Conservation (phyloP, 148 eudicot genomes). For the Rhododendron henanense region DNA sequence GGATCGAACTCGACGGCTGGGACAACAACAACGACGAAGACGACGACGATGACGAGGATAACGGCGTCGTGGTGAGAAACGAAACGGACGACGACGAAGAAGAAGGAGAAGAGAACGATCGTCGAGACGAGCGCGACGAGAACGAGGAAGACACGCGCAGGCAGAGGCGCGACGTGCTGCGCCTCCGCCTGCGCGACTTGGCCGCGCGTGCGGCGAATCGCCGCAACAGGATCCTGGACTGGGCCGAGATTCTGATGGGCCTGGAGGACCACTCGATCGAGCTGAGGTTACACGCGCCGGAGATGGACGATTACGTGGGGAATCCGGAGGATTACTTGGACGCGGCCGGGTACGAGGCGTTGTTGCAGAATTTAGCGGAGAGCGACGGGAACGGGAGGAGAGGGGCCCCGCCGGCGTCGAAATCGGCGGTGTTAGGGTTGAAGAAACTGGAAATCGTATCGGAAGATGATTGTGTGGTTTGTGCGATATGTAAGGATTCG, state of each 20-base stretch:
- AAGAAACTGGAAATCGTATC: slow-evolving; percentile 32
- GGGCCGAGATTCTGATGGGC: slow-evolving; percentile 89
- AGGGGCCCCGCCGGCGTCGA: slow-evolving; percentile 86
- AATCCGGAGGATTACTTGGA: slow-evolving; percentile 83
- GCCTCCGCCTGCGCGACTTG: slow-evolving; percentile 54
- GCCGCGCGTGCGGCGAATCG: slow-evolving; percentile 44
- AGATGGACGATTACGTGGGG: slow-evolving; percentile 48
- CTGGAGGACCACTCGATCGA: slow-evolving; percentile 78
- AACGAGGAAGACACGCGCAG: slow-evolving; percentile 36
- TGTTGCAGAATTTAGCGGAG: slow-evolving; percentile 76
- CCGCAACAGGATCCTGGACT: slow-evolving; percentile 62
- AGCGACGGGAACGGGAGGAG: slow-evolving; percentile 50
- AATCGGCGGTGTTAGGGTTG: slow-evolving; percentile 43
- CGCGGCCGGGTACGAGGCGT: slow-evolving; percentile 78
- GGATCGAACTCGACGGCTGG: slow-evolving; percentile 63
- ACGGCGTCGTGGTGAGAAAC: slow-evolving; percentile 23
- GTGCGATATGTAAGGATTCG: slow-evolving; percentile 72
- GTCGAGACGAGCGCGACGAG: slow-evolving; percentile 9
- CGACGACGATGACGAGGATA: slow-evolving; percentile 31
- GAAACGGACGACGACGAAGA: slow-evolving; percentile 31
- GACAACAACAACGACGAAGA: slow-evolving; percentile 28
- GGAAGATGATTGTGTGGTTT: slow-evolving; percentile 29
- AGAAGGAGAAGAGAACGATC: slow-evolving; percentile 27
- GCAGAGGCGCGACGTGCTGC: slow-evolving; percentile 48
- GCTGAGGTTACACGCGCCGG: slow-evolving; percentile 51